Base-by-base conservation (phyloP, 176 grass and related monocot genomes). In the Cenchrus purpureus region DNA sequence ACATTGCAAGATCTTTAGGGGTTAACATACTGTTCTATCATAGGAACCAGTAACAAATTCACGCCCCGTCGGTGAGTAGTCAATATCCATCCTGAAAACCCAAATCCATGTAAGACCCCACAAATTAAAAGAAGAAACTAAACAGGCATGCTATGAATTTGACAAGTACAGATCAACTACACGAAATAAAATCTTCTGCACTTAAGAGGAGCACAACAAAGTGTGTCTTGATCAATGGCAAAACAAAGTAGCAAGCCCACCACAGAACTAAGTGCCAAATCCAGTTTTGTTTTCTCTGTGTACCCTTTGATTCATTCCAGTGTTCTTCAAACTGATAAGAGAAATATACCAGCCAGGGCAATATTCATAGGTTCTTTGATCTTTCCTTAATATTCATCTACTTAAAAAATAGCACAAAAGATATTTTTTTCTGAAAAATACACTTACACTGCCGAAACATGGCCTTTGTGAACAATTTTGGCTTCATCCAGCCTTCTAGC, bases 361-460 rank as follows among this genome's bases (percentile, higher is more conserved):
- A 25, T 68, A 22, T 66, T 68, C 16, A 4, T 43, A 54, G 64
- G 57, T 34, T 71, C 34, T 74, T 37, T 13, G 48, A 72, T 16
- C 45, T 73, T 29, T 52, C 22, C 6, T 52, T 12, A 51, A 50
- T 29, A 29, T 50, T 19, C 66, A 46, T 46, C 52, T 60, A 79
- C 19, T 45, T 44, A 59, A 55, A 78, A 69, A 65, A 10, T 12
- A 20, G 43, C 15, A 87, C 8, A 90, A 22, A n/a, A 78, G 10
- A 57, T 13, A 22, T 25, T 61, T 66, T 4, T 77, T 13, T 62
- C 32, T 2, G 29, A 43, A 54, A 67, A 83, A 25, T 84, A 76
- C 70, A 95, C 97, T 94, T 87, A 98, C 93, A 99, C 91, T 72
- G 97, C 93, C 84, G 97, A 99, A 89, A 99, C 97, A 90, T 99